Evolutionary conservation across 2,329 filamentous ascomycete species (phyloP).

Genomic region (Ceratocystis cacaofunesta): DNA sequence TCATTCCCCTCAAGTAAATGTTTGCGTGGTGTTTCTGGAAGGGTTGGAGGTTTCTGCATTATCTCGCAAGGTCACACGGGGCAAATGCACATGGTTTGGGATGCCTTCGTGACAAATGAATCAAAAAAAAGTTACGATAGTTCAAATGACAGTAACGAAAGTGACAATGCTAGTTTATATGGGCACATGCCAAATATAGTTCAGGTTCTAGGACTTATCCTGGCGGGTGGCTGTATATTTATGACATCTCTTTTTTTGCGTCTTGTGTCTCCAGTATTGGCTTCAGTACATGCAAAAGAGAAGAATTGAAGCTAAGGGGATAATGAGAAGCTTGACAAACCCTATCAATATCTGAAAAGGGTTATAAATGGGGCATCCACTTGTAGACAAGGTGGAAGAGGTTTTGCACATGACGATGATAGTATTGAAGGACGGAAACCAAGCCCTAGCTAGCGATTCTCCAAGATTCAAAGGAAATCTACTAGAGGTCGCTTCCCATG

Average conservation of each 20-base stretch:
- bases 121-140: constrained; percentile 17
- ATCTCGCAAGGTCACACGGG: constrained; percentile 16
- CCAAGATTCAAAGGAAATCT: background rate
- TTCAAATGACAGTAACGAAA: constrained; percentile 15
- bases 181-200: constrained; percentile 6
- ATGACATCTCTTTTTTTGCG: background rate
- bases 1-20: constrained; percentile 97
- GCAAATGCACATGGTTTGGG: constrained; percentile 13
- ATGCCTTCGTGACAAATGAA: constrained; percentile 18
- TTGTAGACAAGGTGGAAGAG: background rate
- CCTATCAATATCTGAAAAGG: background rate
- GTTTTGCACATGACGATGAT: background rate
- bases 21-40: constrained; percentile 16
- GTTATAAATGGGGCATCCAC: background rate
- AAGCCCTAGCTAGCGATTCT: background rate
- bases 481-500: background rate
- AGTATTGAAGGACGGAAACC: background rate
- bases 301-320: background rate
- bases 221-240: background rate
- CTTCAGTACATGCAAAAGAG: background rate
- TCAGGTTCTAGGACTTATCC: constrained; percentile 9
- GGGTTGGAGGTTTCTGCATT: constrained; percentile 38
- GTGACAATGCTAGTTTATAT: constrained; percentile 14
- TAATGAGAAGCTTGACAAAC: background rate
- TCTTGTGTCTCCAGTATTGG: background rate